Conservation (phyloP, 106 monocot species). For the Dioscorea zingiberensis region DNA sequence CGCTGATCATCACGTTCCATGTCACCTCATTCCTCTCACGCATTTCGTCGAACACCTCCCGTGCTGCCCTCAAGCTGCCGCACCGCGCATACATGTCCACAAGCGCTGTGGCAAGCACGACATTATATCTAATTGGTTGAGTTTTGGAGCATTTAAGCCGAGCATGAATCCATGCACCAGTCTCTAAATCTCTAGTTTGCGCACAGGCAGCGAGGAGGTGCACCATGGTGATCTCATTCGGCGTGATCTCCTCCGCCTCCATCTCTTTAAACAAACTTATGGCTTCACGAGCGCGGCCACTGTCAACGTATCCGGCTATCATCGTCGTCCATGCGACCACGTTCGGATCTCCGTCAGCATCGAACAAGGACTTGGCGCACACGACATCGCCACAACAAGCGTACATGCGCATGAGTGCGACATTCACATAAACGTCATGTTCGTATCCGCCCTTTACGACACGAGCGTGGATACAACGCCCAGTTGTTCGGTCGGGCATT, state of each 20-base stretch:
- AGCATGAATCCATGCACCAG: slow-evolving; percentile 17
- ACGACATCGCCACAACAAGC: slow-evolving; percentile 8
- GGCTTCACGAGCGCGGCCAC: slow-evolving; percentile 12
- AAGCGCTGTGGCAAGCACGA: slow-evolving; percentile 22
- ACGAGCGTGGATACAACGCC: slow-evolving; percentile 19
- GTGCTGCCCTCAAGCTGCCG: slow-evolving; percentile 22
- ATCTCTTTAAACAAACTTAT: slow-evolving; percentile 18
- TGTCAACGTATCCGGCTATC: slow-evolving; percentile 22
- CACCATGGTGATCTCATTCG: slow-evolving; percentile 42
- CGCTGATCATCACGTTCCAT: slow-evolving; percentile 45
- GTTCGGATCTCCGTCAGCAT: slow-evolving; percentile 7
- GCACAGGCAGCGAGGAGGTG: slow-evolving; percentile 33
- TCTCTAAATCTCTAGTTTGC: slow-evolving; percentile 16
- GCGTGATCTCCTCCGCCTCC: slow-evolving; percentile 9
- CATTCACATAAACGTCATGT: slow-evolving; percentile 26
- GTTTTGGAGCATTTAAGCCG: background rate
- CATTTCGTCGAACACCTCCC: slow-evolving; percentile 31
- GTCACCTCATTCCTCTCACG: slow-evolving; percentile 15
- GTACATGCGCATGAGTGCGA: slow-evolving; percentile 21
- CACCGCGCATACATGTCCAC: slow-evolving; percentile 36
- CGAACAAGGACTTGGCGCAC: slow-evolving; percentile 12
- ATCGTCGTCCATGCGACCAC: slow-evolving; percentile 42
- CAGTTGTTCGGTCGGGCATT: background rate
- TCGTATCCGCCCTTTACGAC: slow-evolving; percentile 11
- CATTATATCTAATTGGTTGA: slow-evolving; percentile 1